phyloP scores from a whole-genome alignment of 495 filamentous ascomycete genomes.

The Talaromyces thailandensis region DNA sequence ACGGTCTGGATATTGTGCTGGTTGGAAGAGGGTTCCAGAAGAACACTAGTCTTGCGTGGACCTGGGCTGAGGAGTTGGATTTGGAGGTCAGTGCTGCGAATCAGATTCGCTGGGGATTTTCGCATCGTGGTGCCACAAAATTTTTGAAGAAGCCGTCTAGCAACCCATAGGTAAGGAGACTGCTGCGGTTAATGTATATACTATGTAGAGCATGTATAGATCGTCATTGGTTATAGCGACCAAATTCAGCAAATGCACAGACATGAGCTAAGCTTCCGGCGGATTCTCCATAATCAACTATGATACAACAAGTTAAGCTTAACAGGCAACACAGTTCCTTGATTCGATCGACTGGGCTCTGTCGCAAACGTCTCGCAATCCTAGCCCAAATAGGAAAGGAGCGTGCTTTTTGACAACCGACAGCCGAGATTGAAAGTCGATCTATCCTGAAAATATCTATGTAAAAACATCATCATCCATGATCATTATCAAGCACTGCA shows the following conservation, averaged over 20 bases:
- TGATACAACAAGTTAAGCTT: background rate
- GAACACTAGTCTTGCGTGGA: conserved; percentile 54
- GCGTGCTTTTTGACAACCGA: background rate
- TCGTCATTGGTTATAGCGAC: background rate
- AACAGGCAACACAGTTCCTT: background rate
- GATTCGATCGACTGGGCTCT: background rate
- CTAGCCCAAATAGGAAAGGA: background rate
- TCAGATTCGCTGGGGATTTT: conserved; percentile 52
- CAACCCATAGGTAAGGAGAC: background rate
- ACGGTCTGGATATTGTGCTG: conserved; percentile 37
- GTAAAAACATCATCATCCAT: background rate
- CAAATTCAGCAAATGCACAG: background rate
- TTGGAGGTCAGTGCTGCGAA: conserved; percentile 48
- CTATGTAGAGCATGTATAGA: background rate
- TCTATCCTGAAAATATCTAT: background rate
- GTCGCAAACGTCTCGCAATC: background rate
- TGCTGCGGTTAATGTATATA: background rate
- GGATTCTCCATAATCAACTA: background rate
- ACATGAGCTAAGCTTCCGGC: background rate
- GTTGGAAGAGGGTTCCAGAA: conserved; percentile 49
- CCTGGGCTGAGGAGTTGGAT: conserved; percentile 55
- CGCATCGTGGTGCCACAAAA: conserved; percentile 3
- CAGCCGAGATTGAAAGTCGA: background rate
- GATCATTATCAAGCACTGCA: background rate
- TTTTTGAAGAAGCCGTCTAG: conserved; percentile 2